Evolutionary conservation across 192 early-diverging fungal genomes (phyloP), one percentile per base, ranked within the genome.

Genomic region (Polychytrium aggregatum): DNA sequence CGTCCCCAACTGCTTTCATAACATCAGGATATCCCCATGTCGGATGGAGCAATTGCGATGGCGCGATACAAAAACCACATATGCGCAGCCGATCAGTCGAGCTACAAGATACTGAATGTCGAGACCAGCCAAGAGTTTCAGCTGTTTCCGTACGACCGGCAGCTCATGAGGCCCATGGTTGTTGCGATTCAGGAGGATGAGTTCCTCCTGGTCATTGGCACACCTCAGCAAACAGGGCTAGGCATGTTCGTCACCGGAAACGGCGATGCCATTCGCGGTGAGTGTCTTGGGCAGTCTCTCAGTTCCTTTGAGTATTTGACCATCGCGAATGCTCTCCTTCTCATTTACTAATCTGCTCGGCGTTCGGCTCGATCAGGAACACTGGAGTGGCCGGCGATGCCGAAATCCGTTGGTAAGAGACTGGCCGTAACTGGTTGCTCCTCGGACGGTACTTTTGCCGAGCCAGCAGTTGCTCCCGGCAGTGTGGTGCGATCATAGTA

Each of bases 201-300:
- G 55, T 90, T 85, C 52, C 53, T 90, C 41, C 57, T 90, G 4
- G 82, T 76, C 7, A 76, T 73, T 29, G 72, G 63, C 4, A 61
- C 66, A 29, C 50, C 57, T 6, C 65, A 72, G 44, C 55, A 53
- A 5, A 22, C 63, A 36, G 74, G 69, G 0, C 49, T 90, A 21
- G 88, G 88, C 24, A 70, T 88, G 17, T 86, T 90, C 63, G 70
- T 88, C 3, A 64, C 72, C 29, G 60, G 62, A 6, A 49, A 52
- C 8, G 84, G 88, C 0, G 83, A 88, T 29, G 72, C 88, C 26
- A 68, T 86, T 10, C 66, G 83, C 48, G 87, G 85, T 51, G 65
- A 61, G n/a, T 46, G 72, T 29, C 55, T 66, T 46, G 10, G 9
- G 14, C 8, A 1, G 18, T 10, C 18, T 20, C 27, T 31, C 20